Evolutionary conservation across 2,329 filamentous ascomycete genomes (phyloP).

Genomic region (Ophiosphaerella narmari): DNA sequence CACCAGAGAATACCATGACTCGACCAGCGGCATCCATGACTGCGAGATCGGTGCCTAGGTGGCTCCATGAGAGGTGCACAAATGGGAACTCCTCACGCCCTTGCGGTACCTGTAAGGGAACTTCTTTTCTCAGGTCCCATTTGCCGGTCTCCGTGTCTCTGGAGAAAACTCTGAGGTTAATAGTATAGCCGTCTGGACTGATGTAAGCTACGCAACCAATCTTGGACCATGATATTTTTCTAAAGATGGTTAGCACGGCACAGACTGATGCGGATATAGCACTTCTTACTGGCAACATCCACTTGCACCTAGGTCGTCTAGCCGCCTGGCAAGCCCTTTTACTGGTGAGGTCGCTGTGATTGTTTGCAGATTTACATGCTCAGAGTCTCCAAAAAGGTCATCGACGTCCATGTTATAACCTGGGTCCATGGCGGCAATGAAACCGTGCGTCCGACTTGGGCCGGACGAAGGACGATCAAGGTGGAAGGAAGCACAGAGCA

Average conservation of each 20-base stretch:
- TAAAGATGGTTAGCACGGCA: conserved; percentile 42
- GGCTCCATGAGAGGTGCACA: conserved; percentile 83
- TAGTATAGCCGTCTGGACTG: conserved; percentile 68
- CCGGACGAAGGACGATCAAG: background rate
- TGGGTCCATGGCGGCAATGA: conserved; percentile 56
- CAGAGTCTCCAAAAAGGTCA: conserved; percentile 55
- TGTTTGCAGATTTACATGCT: conserved; percentile 65
- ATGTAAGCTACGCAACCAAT: conserved; percentile 85
- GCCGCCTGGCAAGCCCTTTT: conserved; percentile 71
- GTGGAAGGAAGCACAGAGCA: background rate
- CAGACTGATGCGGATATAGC: background rate
- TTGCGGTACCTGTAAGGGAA: conserved; percentile 65
- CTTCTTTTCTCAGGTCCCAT: conserved; percentile 79
- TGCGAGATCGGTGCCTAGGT: conserved; percentile 77
- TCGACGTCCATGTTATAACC: conserved; percentile 47
- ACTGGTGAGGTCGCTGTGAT: conserved; percentile 58
- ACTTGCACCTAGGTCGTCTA: conserved; percentile 75
- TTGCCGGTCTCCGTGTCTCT: conserved; percentile 70
- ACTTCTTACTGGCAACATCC: conserved; percentile 80
- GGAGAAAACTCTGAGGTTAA: conserved; percentile 75
- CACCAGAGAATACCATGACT: conserved; percentile 73
- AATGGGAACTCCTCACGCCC: conserved; percentile 68
- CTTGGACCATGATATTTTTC: conserved; percentile 85
- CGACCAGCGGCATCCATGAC: conserved; percentile 80
- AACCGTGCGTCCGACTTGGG: background rate